Conservation (phyloP, 345 rosid species). For the Lepidium didymum region DNA sequence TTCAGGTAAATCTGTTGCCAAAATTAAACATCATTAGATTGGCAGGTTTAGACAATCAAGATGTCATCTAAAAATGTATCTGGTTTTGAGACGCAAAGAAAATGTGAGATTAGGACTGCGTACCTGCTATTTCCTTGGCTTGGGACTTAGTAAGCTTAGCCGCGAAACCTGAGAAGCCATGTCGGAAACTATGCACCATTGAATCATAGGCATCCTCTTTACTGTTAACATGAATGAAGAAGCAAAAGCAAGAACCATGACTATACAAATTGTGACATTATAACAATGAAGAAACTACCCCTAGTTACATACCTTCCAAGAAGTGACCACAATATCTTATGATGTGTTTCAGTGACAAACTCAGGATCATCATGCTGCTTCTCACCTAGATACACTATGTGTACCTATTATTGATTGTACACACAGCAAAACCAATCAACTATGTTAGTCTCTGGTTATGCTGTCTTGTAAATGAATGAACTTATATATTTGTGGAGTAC, state of each 20-base stretch:
- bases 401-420: conserved; percentile 20
- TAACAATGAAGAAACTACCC: background rate
- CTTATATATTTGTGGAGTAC: background rate
- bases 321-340: conserved; percentile 24
- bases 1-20: conserved; percentile 30
- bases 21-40: too few relatives aligned
- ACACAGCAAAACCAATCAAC: background rate
- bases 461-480: background rate
- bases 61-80: background rate
- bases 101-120: background rate
- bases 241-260: conserved; percentile 6
- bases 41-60: background rate
- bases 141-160: conserved; percentile 40
- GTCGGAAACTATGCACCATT: conserved; percentile 42
- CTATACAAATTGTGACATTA: background rate
- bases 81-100: too few relatives aligned
- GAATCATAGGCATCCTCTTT: conserved; percentile 33
- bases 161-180: conserved; percentile 45
- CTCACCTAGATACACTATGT: conserved; percentile 34
- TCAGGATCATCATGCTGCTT: conserved; percentile 30
- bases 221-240: conserved; percentile 27
- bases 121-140: conserved; percentile 34
- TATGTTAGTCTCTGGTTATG: background rate
- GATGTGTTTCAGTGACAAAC: conserved; percentile 24
- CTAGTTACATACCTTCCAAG: conserved; percentile 20